These are phyloP conservation scores for Priceomyces medius DNA, from an alignment of 805 yeast genomes.

Conservation along the genomic window DNA sequence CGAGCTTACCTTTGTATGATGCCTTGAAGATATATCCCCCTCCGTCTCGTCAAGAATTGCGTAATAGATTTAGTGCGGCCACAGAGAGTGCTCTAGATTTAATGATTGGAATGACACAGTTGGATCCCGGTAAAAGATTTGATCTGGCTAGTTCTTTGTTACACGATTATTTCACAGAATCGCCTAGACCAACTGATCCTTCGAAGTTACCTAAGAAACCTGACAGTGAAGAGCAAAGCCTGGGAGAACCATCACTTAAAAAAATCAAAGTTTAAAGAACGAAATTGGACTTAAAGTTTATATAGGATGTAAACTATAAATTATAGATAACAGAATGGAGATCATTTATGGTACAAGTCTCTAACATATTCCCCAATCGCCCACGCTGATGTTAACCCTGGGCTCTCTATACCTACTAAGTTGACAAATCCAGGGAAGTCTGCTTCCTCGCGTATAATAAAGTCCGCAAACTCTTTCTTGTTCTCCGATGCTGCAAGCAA, in stretches of 20 bases:
- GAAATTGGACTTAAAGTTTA: constrained; percentile 1
- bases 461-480: constrained; percentile 59
- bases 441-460: constrained; percentile 65
- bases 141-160: constrained; percentile 61
- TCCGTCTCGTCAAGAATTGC: constrained; percentile 75
- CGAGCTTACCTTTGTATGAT: constrained; percentile 73
- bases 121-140: constrained; percentile 78
- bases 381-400: constrained; percentile 81
- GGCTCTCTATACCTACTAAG: constrained; percentile 82
- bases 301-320: background rate
- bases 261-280: constrained; percentile 20
- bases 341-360: constrained; percentile 22
- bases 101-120: constrained; percentile 65
- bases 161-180: constrained; percentile 67
- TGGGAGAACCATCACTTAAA: constrained; percentile 16
- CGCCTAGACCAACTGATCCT: constrained; percentile 74
- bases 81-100: constrained; percentile 79
- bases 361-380: constrained; percentile 78
- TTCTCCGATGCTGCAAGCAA: constrained; percentile 44
- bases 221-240: constrained; percentile 18
- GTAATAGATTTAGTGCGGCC: constrained; percentile 87
- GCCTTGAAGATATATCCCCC: constrained; percentile 75
- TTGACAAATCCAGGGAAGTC: constrained; percentile 79
- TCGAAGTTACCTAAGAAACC: constrained; percentile 54
- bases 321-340: background rate